These are phyloP conservation scores for Apiospora saccharicola DNA, from an alignment of 2,329 filamentous ascomycete genomes.

Conservation along the genomic window DNA sequence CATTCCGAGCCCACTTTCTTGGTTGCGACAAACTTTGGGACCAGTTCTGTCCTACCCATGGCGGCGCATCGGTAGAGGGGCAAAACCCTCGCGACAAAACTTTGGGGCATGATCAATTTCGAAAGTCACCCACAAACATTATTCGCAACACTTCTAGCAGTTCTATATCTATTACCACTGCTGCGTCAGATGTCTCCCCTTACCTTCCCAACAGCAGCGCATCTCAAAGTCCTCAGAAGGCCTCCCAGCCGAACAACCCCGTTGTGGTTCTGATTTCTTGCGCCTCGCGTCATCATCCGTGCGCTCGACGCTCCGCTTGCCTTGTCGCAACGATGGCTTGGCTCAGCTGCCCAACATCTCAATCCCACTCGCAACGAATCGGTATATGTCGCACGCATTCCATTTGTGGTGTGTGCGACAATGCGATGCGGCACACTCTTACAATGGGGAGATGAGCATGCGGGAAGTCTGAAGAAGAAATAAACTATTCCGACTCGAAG, in stretches of 20 bases:
- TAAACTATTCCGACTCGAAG: slow-evolving; percentile 15
- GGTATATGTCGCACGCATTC: neutral
- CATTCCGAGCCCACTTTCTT: neutral
- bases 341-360: neutral
- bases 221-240: neutral
- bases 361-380: neutral
- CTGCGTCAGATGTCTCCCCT: neutral
- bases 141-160: neutral
- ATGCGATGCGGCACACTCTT: neutral
- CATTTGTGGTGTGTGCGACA: neutral
- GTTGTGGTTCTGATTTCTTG: neutral
- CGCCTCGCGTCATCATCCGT: slow-evolving; percentile 10
- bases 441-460: neutral
- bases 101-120: neutral
- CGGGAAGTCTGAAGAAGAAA: neutral
- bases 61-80: slow-evolving; percentile 13
- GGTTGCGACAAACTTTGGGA: slow-evolving; percentile 6
- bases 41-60: slow-evolving; percentile 11
- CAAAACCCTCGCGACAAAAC: slow-evolving; percentile 9
- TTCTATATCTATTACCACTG: neutral
- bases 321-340: slow-evolving; percentile 14
- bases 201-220: neutral
- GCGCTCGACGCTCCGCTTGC: slow-evolving; percentile 17
- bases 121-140: neutral
- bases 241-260: slow-evolving; percentile 1